Evolutionary conservation across 495 filamentous ascomycete genomes (phyloP).

Genomic region (Aspergillus mulundensis): DNA sequence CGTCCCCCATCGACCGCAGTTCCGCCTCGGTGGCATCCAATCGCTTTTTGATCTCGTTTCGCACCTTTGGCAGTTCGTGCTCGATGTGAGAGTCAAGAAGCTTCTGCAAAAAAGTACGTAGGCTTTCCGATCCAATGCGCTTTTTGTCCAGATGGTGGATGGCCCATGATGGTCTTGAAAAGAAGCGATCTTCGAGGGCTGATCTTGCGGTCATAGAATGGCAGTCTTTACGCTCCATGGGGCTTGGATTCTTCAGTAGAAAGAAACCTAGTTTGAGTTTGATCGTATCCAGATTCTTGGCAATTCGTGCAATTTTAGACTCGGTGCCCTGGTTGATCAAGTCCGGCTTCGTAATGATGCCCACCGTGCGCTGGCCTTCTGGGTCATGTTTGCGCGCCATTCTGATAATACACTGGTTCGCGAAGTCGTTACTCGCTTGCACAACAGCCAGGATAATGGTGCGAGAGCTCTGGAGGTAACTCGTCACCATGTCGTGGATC

Average conservation of each 20-base stretch:
- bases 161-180: slow-evolving; percentile 20
- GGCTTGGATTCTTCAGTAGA: slow-evolving; percentile 38
- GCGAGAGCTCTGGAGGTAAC: slow-evolving; percentile 54
- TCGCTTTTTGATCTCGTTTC: slow-evolving; percentile 15
- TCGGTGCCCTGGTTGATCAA: slow-evolving; percentile 34
- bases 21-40: slow-evolving; percentile 16
- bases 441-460: slow-evolving; percentile 65
- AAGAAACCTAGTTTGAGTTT: slow-evolving; percentile 46
- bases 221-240: slow-evolving; percentile 17
- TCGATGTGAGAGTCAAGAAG: slow-evolving; percentile 27
- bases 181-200: slow-evolving; percentile 15
- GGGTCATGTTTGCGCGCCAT: slow-evolving; percentile 40
- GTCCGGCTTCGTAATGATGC: slow-evolving; percentile 49
- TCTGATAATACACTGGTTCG: slow-evolving; percentile 47
- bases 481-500: slow-evolving; percentile 48
- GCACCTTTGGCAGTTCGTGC: slow-evolving; percentile 23
- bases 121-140: slow-evolving; percentile 22
- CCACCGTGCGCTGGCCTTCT: slow-evolving; percentile 45
- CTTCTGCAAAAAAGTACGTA: slow-evolving; percentile 22
- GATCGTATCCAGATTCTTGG: slow-evolving; percentile 38
- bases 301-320: slow-evolving; percentile 27
- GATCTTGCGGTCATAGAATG: slow-evolving; percentile 3
- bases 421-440: slow-evolving; percentile 46
- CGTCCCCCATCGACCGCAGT: neutral
- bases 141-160: slow-evolving; percentile 14